Evolutionary conservation across 2,329 filamentous ascomycete species (phyloP).

Genomic region (Pestalotiopsis fici): DNA sequence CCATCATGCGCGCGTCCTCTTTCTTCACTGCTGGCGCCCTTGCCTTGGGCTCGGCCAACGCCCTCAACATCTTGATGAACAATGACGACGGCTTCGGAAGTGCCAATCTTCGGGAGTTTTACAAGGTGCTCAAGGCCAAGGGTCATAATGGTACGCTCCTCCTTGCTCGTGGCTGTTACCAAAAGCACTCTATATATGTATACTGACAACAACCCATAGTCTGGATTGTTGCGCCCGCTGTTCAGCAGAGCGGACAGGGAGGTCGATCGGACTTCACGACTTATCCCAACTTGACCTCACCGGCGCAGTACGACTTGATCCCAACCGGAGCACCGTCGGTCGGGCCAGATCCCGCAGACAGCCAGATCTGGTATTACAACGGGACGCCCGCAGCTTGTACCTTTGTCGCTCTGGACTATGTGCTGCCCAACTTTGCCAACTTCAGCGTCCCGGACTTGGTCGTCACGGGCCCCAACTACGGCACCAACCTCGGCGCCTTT

Average conservation of each 20-base stretch:
- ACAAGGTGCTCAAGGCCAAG: constrained; percentile 47
- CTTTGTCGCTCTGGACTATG: constrained; percentile 57
- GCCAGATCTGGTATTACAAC: constrained; percentile 62
- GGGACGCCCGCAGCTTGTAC: constrained; percentile 58
- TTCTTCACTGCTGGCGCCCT: neutral
- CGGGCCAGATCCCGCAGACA: constrained; percentile 51
- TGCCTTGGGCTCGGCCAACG: neutral
- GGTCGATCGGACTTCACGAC: constrained; percentile 44
- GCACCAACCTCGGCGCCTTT: constrained; percentile 54
- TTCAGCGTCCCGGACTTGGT: constrained; percentile 54
- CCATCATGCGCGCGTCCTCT: neutral
- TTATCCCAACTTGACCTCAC: constrained; percentile 37
- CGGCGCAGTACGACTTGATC: constrained; percentile 46
- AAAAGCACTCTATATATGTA: too few species aligned
- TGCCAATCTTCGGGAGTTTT: constrained; percentile 41
- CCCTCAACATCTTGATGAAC: constrained; percentile 12
- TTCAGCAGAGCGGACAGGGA: constrained; percentile 46
- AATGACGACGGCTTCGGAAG: constrained; percentile 42
- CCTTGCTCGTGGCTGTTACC: neutral
- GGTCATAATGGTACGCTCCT: constrained; percentile 51
- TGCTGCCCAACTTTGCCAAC: constrained; percentile 49
- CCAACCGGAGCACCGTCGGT: constrained; percentile 47
- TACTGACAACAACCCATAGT: constrained; percentile 21
- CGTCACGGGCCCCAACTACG: constrained; percentile 46
- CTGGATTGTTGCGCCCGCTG: constrained; percentile 43